These are phyloP conservation scores for Calonectria montana DNA, from an alignment of 2,329 filamentous ascomycete species.

Conservation along the genomic window DNA sequence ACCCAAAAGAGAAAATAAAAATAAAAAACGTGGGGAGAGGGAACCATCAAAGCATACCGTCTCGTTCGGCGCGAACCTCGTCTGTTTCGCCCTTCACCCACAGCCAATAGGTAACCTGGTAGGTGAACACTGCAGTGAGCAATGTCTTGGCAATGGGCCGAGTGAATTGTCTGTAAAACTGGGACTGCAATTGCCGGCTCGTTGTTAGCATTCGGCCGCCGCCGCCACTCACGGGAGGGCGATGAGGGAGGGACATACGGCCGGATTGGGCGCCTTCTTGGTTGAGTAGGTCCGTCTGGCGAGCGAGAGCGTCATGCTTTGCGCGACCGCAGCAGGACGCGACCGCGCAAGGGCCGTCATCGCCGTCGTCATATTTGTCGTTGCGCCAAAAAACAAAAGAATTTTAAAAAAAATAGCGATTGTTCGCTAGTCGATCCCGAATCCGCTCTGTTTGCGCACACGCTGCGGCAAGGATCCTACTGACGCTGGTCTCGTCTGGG, in stretches of 20 bases:
- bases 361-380: conserved; percentile 25
- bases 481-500: background rate
- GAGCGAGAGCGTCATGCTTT: background rate
- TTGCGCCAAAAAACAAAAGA: conserved; percentile 2
- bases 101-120: conserved; percentile 79
- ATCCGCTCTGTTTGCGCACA: background rate
- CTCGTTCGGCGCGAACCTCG: conserved; percentile 71
- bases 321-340: conserved; percentile 24
- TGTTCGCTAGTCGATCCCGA: background rate
- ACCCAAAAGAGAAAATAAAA: too few species aligned
- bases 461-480: background rate
- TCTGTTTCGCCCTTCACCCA: conserved; percentile 82
- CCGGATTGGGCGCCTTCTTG: conserved; percentile 41
- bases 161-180: conserved; percentile 81
- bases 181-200: conserved; percentile 54
- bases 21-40: conserved; percentile 26
- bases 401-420: too few species aligned
- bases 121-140: conserved; percentile 80
- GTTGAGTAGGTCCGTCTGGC: conserved; percentile 39
- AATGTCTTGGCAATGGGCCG: conserved; percentile 80
- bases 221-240: background rate
- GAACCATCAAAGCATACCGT: conserved; percentile 55
- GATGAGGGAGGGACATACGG: conserved; percentile 30
- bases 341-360: conserved; percentile 21
- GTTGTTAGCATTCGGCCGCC: background rate